Evolutionary conservation across 2,329 filamentous ascomycete species (phyloP), one percentile per base, ranked within the genome.

Genomic region (Zymoseptoria tritici): DNA sequence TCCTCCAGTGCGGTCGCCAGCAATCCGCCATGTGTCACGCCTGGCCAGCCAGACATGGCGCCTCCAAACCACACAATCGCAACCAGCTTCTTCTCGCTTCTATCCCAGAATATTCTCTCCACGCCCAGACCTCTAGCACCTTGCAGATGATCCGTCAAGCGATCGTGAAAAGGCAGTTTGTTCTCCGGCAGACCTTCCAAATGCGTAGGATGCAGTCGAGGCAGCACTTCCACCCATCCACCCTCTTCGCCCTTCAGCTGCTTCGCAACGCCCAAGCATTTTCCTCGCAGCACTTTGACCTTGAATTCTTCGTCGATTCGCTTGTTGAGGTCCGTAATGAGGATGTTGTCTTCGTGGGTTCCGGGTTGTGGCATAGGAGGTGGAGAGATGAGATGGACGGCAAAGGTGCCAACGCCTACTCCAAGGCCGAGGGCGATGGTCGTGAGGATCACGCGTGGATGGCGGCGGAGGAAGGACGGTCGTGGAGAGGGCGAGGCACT

Each of bases 1-100:
- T 91, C 89, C 71, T 89, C 83, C 46, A 91, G 74, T 3, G 89
- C 72, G 0, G 85, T 90, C 7, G 85, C 86, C 54, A 89, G 79
- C 6, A 81, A 78, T 13, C 89, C 89, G 58, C 89, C 89, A 75
- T 93, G 89, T 56, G 85, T 84, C 49, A 89, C 78, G 11, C 82
- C 81, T 1, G 88, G 88, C 86, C 87, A 92, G 3, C 89, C 88
- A 54, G 81, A 78, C 20, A 87, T 70, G 1, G 78, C 82, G n/a
- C 78, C 72, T 6, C 89, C 89, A 57, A 91, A 80, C 77, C 81
- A 88, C 4, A 91, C 77, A n/a, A 91, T 79, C 55, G 80, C 82
- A 9, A 86, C 75, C 36, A 85, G 72, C 66, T 84, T 82, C 64
- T 83, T 80, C 6, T 84, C 83, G 29, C 73, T 72, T 3, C 76